Conservation (phyloP, 176 grass and related monocot genomes). For the Triticum dicoccoides region DNA sequence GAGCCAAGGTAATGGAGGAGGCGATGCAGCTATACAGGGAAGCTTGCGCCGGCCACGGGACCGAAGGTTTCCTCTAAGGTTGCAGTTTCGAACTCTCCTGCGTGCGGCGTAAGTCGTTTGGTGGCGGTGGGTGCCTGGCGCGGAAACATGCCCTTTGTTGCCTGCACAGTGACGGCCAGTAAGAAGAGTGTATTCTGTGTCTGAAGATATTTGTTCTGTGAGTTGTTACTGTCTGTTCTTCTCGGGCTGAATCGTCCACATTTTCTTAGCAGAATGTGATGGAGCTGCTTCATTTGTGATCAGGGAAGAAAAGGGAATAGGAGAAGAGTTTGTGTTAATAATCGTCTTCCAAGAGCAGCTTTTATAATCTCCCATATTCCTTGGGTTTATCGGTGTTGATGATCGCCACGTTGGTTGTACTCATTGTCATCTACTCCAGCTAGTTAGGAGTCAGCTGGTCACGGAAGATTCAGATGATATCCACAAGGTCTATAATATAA, state of each 20-base stretch:
- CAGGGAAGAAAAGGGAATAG: background rate
- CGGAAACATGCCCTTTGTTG: background rate
- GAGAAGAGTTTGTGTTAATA: slow-evolving; percentile 7
- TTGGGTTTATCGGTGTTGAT: background rate
- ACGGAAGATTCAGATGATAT: no score
- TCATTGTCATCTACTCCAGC: background rate
- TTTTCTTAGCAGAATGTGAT: background rate
- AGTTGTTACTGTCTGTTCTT: background rate
- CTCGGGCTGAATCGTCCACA: background rate
- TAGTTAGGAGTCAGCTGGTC: no score
- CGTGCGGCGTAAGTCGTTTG: background rate
- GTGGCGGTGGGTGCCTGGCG: background rate
- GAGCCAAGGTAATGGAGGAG: slow-evolving; percentile 74
- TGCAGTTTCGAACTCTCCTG: background rate
- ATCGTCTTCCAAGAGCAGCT: background rate
- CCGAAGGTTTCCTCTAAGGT: slow-evolving; percentile 86
- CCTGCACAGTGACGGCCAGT: background rate
- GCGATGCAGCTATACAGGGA: slow-evolving; percentile 66
- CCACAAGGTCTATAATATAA: no score
- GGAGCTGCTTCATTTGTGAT: slow-evolving; percentile 4
- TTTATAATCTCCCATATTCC: background rate
- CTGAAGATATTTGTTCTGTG: background rate
- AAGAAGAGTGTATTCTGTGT: background rate
- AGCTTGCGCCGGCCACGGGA: slow-evolving; percentile 40
- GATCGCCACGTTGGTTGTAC: background rate